A percentile compares a stretch with the other conserved stretches of the same genome.
Conservation (phyloP, 2,329 filamentous ascomycete genomes). For the Ophiocordyceps polyrhachis-furcata region DNA sequence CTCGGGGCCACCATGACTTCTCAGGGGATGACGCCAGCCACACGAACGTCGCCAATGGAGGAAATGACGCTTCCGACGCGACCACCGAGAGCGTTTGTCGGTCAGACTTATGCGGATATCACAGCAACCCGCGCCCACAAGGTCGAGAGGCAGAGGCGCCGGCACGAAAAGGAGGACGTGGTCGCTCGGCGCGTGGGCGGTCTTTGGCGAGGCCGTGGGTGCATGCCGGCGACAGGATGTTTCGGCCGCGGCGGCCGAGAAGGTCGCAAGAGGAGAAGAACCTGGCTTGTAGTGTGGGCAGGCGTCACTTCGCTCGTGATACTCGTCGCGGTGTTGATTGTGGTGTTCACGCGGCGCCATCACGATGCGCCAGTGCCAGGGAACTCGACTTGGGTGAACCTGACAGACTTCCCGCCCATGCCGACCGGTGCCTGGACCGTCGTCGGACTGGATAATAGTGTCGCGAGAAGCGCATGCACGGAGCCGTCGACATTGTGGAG, state of each 20-base stretch:
- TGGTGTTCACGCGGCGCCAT: slow-evolving; percentile 26
- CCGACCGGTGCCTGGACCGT: slow-evolving; percentile 70
- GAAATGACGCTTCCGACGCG: slow-evolving; percentile 21
- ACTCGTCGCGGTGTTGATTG: slow-evolving; percentile 36
- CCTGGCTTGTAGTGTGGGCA: slow-evolving; percentile 34
- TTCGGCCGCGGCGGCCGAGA: slow-evolving; percentile 45
- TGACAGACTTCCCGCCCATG: slow-evolving; percentile 73
- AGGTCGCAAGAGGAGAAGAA: slow-evolving; percentile 41
- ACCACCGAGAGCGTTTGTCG: slow-evolving; percentile 24
- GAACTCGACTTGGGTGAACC: slow-evolving; percentile 54
- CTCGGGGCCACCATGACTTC: slow-evolving; percentile 43
- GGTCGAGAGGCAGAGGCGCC: slow-evolving; percentile 31
- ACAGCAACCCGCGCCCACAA: slow-evolving; percentile 22
- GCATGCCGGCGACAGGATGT: slow-evolving; percentile 43
- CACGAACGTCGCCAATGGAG: slow-evolving; percentile 5
- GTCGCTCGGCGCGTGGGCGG: slow-evolving; percentile 37
- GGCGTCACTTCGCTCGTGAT: slow-evolving; percentile 35
- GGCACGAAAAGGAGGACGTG: slow-evolving; percentile 47
- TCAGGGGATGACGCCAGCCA: slow-evolving; percentile 31
- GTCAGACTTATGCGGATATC: slow-evolving; percentile 22
- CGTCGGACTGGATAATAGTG: slow-evolving; percentile 48
- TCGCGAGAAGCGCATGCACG: slow-evolving; percentile 50
- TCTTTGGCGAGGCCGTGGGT: slow-evolving; percentile 47
- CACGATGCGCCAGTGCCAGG: slow-evolving; percentile 5
- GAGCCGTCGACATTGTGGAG: slow-evolving; percentile 63